Percentiles rank a stretch among this genome's conserved stretches.
Evolutionary conservation across 2,329 filamentous ascomycete genomes (phyloP).

Genomic region (Trichophyton simii): DNA sequence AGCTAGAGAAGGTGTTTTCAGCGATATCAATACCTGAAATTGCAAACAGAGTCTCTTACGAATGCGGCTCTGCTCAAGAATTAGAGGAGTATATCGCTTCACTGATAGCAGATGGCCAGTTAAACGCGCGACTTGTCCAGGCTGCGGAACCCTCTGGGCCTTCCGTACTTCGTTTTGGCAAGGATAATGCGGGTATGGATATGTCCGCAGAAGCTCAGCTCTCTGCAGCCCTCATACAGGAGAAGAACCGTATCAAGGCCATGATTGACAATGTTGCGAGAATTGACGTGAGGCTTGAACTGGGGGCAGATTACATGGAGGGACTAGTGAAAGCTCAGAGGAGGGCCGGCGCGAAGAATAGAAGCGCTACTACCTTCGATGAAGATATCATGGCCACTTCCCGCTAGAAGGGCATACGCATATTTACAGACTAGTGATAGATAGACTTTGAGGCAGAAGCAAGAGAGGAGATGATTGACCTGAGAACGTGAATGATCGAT

Average conservation of each 20-base stretch:
- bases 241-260: constrained; percentile 38
- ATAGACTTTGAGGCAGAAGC: neutral
- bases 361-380: constrained; percentile 20
- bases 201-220: constrained; percentile 1
- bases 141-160: constrained; percentile 24
- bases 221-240: constrained; percentile 29
- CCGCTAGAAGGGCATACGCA: neutral
- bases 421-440: neutral
- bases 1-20: constrained; percentile 59
- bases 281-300: constrained; percentile 43
- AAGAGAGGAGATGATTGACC: neutral
- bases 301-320: constrained; percentile 49
- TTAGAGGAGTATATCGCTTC: constrained; percentile 26
- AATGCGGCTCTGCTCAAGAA: constrained; percentile 17
- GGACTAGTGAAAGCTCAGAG: constrained; percentile 38
- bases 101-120: constrained; percentile 39
- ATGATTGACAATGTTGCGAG: constrained; percentile 42
- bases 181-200: constrained; percentile 18
- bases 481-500: neutral
- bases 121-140: constrained; percentile 41
- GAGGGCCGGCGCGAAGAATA: constrained; percentile 15
- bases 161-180: constrained; percentile 44
- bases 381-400: constrained; percentile 30
- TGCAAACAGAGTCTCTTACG: constrained; percentile 22
- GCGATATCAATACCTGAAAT: constrained; percentile 45